Conservation (phyloP, 2,329 filamentous ascomycete genomes). For the Teratosphaeriaceae sp. region DNA sequence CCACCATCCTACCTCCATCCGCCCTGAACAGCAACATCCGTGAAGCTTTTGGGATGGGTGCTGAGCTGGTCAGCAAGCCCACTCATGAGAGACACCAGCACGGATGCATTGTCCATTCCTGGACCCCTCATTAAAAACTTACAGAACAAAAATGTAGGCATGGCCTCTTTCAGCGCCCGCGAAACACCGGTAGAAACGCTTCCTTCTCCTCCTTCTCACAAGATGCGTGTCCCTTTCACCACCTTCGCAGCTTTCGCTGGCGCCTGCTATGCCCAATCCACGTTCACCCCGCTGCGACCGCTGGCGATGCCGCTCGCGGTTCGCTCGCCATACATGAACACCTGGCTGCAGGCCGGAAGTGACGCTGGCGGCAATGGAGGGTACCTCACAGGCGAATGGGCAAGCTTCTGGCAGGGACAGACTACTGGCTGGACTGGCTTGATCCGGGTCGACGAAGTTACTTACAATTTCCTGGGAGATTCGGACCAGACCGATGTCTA, state of each 20-base stretch:
- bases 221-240: not conserved
- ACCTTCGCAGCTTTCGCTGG: slow-evolving; percentile 1
- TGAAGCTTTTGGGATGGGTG: too few relatives aligned
- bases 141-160: too few relatives aligned
- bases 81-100: too few relatives aligned
- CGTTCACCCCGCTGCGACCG: slow-evolving; percentile 57
- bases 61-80: too few relatives aligned
- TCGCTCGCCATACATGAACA: slow-evolving; percentile 66
- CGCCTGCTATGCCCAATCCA: slow-evolving; percentile 35
- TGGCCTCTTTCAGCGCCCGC: too few relatives aligned
- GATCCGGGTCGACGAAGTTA: slow-evolving; percentile 58
- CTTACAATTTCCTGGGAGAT: slow-evolving; percentile 63
- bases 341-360: slow-evolving; percentile 55
- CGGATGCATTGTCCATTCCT: too few relatives aligned
- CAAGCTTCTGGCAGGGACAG: slow-evolving; percentile 52
- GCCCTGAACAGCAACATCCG: too few relatives aligned
- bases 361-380: slow-evolving; percentile 59
- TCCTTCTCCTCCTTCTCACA: not conserved
- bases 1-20: too few relatives aligned
- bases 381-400: slow-evolving; percentile 42
- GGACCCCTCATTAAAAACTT: too few relatives aligned
- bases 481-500: slow-evolving; percentile 38
- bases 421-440: slow-evolving; percentile 61
- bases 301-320: slow-evolving; percentile 67
- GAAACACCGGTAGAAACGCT: too few relatives aligned